phyloP scores from a whole-genome alignment of 768 basidiomycete species.

The Sutorius australiensis region DNA sequence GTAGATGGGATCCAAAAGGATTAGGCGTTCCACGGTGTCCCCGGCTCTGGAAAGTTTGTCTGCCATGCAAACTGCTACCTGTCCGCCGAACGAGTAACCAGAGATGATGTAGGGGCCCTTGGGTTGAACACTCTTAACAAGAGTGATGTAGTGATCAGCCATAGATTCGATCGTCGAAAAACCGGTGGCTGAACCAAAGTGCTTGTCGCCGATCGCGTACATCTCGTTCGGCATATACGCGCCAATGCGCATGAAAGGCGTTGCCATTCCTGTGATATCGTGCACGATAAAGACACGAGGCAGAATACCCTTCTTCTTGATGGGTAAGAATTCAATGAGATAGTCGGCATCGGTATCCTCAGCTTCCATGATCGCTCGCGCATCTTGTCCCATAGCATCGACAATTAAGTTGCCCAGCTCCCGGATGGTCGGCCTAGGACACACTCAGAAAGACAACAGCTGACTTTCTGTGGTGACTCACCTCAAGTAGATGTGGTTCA shows the following conservation, averaged over 20 bases:
- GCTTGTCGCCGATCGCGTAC: conserved; percentile 32
- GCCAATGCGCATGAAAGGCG: conserved; percentile 31
- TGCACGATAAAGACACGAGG: conserved; percentile 30
- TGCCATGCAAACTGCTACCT: conserved; percentile 28
- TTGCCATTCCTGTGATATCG: conserved; percentile 32
- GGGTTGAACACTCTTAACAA: conserved; percentile 24
- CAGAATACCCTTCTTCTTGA: conserved; percentile 30
- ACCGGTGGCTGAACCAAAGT: conserved; percentile 29
- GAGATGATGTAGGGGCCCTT: conserved; percentile 25
- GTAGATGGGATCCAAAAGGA: conserved; percentile 30
- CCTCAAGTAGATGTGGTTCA: conserved; percentile 30
- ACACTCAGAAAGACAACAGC: neutral
- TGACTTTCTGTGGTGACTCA: conserved; percentile 1
- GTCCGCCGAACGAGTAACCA: conserved; percentile 30
- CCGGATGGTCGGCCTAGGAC: conserved; percentile 24
- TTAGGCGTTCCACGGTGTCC: conserved; percentile 23
- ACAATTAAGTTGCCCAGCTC: conserved; percentile 26
- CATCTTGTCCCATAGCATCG: conserved; percentile 29
- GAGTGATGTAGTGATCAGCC: conserved; percentile 32
- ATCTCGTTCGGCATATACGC: conserved; percentile 32
- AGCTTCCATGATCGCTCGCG: conserved; percentile 28
- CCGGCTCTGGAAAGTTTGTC: conserved; percentile 22
- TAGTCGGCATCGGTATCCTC: conserved; percentile 30
- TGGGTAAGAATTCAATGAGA: conserved; percentile 28
- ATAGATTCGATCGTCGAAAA: conserved; percentile 29